These are phyloP conservation scores for Tillandsia fasciculata DNA, from an alignment of 176 grass and related monocot species.

Conservation along the genomic window DNA sequence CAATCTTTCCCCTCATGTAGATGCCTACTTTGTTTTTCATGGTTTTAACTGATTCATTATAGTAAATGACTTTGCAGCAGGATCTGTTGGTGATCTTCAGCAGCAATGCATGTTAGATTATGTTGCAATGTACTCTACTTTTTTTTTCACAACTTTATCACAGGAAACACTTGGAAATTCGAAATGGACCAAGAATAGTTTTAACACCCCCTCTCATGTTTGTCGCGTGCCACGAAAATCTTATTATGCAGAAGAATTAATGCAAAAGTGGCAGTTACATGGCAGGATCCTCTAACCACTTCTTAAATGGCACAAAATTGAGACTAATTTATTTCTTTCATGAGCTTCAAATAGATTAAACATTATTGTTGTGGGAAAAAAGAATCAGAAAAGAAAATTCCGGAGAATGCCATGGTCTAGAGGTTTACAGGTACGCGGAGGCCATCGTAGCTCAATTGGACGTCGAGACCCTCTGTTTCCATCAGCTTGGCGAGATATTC, in stretches of 20 bases:
- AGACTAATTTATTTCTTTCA: neutral
- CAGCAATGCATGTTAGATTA: no score
- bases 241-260: neutral
- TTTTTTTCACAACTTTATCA: no score
- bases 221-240: neutral
- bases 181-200: neutral
- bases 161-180: no score
- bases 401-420: constrained; percentile 14
- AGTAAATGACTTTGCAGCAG: no score
- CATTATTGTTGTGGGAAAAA: neutral
- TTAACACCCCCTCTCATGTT: neutral
- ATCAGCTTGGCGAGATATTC: constrained; percentile 57
- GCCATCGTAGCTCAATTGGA: constrained; percentile 90
- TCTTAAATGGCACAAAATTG: neutral
- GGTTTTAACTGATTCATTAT: no score
- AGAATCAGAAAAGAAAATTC: neutral
- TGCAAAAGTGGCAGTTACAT: neutral
- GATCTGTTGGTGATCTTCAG: no score
- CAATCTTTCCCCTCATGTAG: no score
- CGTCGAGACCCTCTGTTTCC: constrained; percentile 73
- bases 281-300: neutral
- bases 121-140: no score
- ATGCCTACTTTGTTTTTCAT: no score
- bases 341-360: neutral
- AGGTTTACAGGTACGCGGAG: constrained; percentile 74